Evolutionary conservation across 2,329 filamentous ascomycete genomes (phyloP).

Genomic region (Talaromyces sp.): DNA sequence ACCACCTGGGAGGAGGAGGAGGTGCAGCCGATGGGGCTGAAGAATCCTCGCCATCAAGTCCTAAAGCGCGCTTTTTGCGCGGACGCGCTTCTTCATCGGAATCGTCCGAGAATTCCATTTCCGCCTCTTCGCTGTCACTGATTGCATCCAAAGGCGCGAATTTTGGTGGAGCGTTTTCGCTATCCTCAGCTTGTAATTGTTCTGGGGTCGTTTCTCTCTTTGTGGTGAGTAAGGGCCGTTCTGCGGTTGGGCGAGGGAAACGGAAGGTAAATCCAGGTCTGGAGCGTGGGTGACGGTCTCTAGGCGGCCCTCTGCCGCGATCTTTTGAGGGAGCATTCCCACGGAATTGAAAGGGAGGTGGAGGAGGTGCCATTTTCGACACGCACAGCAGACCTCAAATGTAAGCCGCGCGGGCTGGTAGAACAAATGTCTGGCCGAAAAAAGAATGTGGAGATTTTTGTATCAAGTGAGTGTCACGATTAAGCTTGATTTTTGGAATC

Average conservation of each 20-base stretch:
- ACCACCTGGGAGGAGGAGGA: slow-evolving; percentile 71
- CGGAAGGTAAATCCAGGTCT: slow-evolving; percentile 46
- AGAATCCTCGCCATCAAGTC: slow-evolving; percentile 21
- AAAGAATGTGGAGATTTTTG: too few species aligned
- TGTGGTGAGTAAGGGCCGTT: slow-evolving; percentile 40
- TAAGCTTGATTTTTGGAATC: too few species aligned
- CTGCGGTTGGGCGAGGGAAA: slow-evolving; percentile 35
- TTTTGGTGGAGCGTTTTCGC: slow-evolving; percentile 35
- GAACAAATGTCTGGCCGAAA: too few species aligned
- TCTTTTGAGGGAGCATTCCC: slow-evolving; percentile 4
- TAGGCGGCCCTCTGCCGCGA: slow-evolving; percentile 9
- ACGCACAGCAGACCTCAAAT: neutral
- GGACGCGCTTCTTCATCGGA: slow-evolving; percentile 40
- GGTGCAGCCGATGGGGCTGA: slow-evolving; percentile 26
- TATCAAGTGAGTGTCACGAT: too few species aligned
- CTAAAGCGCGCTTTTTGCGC: slow-evolving; percentile 43
- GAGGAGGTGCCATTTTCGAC: slow-evolving; percentile 9
- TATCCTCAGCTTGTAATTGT: slow-evolving; percentile 28
- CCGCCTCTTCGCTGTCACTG: slow-evolving; percentile 50
- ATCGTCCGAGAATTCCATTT: slow-evolving; percentile 48
- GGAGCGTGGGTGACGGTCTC: slow-evolving; percentile 18
- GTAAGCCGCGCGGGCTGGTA: neutral
- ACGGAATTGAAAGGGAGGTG: slow-evolving; percentile 22
- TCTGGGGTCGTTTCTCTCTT: slow-evolving; percentile 42
- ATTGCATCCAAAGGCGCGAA: slow-evolving; percentile 42